Evolutionary conservation across 331 rosid species (phyloP), one percentile per base, ranked within the genome.

Genomic region (Malus hybrid): DNA sequence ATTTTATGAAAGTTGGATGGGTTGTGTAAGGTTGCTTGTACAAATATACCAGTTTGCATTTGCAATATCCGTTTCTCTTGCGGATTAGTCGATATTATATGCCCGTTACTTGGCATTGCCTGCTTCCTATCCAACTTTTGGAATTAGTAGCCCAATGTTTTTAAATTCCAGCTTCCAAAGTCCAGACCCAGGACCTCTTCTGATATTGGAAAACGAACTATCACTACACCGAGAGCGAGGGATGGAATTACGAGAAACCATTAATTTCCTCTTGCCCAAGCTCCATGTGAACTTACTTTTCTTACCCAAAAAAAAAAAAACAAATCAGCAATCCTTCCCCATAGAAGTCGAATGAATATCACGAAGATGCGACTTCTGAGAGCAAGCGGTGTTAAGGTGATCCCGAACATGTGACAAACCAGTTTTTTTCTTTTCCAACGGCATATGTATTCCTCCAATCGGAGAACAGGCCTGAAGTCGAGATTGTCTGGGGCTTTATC

Each of bases 401-500:
- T 92, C 96, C 48, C 89, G 84, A 73, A 90, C 97, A 7, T 92
- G 96, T 4, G 96, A 92, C 93, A 64, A 92, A 92, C 93, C 79
- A 90, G 90, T 88, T 81, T 92, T 92, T 85, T 92, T 90, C 93
- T 39, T 39, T 39, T 39, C 5, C 97, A 88, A 66, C 93, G 86
- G 74, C 96, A 88, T 80, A 92, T 75, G 78, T 88, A 92, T 84
- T 90, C 97, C 79, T 88, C 92, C 81, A 90, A 84, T 96, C 97
- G 88, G 70, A 92, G 91, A 80, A 92, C 96, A 29, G 97, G 96
- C 79, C 92, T 88, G 62, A 92, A 83, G 88, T 92, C 96, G 32
- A 90, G 92, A 87, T 92, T 96, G 80, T 92, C 88, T 29, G 93
- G 88, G 60, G 96, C 93, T 75, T 92, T 93, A 82, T 92, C 93